Evolutionary conservation across 108 stramenopile species (phyloP).

Genomic region (Stephanodiscus triporus): DNA sequence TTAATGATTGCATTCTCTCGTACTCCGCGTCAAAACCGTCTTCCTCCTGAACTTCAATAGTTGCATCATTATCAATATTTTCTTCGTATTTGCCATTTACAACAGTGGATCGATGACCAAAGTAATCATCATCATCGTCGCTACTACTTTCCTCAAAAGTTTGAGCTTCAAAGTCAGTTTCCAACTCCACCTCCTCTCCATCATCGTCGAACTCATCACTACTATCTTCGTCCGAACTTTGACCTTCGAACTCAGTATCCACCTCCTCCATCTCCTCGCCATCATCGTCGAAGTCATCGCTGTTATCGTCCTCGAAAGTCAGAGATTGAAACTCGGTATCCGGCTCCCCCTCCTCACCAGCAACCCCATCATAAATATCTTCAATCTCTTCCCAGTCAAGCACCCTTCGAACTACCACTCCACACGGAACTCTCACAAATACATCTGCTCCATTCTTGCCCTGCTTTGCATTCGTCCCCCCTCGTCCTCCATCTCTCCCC

Average conservation of each 20-base stretch:
- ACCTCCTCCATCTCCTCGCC: slow-evolving; percentile 4
- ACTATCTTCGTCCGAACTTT: background rate
- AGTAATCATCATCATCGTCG: slow-evolving; percentile 19
- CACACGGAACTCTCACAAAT: slow-evolving; percentile 80
- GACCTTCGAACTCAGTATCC: slow-evolving; percentile 16
- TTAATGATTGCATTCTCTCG: slow-evolving; percentile 30
- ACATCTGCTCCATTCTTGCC: slow-evolving; percentile 76
- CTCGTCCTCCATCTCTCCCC: slow-evolving; percentile 66
- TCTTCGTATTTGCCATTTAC: slow-evolving; percentile 8
- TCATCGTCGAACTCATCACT: slow-evolving; percentile 15
- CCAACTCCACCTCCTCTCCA: slow-evolving; percentile 7
- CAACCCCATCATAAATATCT: slow-evolving; percentile 42
- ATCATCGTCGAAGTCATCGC: slow-evolving; percentile 10
- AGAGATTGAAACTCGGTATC: background rate
- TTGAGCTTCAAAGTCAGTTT: slow-evolving; percentile 16
- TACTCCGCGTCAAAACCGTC: slow-evolving; percentile 41
- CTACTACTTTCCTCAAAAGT: slow-evolving; percentile 30
- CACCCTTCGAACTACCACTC: slow-evolving; percentile 80
- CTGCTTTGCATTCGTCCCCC: slow-evolving; percentile 54
- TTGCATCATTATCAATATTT: slow-evolving; percentile 16
- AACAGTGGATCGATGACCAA: slow-evolving; percentile 1
- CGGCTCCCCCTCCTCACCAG: slow-evolving; percentile 19
- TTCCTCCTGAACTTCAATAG: slow-evolving; percentile 13
- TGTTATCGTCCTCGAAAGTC: background rate
- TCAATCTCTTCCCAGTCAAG: slow-evolving; percentile 66